Percentiles rank a stretch among this genome's conserved stretches.
phyloP scores from a whole-genome alignment of 495 filamentous ascomycete genomes.

The Penicillium macrosclerotiorum region DNA sequence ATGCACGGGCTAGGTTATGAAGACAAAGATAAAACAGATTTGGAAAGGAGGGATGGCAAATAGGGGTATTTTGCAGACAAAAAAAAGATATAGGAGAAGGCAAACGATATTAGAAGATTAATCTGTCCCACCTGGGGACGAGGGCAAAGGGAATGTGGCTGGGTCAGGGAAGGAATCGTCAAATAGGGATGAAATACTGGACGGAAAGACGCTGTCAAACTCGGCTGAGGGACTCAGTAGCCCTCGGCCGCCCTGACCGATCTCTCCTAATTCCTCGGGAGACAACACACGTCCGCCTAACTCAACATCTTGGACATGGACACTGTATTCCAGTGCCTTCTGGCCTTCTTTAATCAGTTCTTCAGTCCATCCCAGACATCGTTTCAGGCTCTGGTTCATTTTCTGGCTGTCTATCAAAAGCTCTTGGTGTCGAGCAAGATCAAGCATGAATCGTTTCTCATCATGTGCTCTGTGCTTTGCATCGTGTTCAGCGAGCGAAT shows the following conservation, averaged over 20 bases:
- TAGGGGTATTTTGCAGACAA: conserved; percentile 27
- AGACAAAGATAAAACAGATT: conserved; percentile 3
- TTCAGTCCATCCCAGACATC: conserved; percentile 84
- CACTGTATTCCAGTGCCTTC: conserved; percentile 78
- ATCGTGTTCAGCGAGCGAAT: conserved; percentile 41
- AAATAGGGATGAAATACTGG: conserved; percentile 6
- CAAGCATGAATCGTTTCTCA: conserved; percentile 73
- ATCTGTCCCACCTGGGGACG: conserved; percentile 27
- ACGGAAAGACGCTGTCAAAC: conserved; percentile 5
- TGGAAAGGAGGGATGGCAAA: conserved; percentile 10
- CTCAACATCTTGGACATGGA: conserved; percentile 73
- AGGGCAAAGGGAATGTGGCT: conserved; percentile 16
- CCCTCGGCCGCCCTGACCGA: conserved; percentile 38
- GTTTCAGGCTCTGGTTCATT: conserved; percentile 88
- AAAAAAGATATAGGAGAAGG: conserved; percentile 9
- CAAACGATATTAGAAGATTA: conserved; percentile 13
- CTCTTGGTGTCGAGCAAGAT: conserved; percentile 85
- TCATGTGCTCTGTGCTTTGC: conserved; percentile 52
- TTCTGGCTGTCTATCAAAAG: conserved; percentile 84
- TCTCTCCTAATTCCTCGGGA: conserved; percentile 60
- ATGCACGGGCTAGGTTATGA: conserved; percentile 4
- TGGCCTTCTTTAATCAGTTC: conserved; percentile 84
- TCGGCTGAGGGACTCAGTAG: conserved; percentile 34
- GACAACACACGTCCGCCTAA: conserved; percentile 77
- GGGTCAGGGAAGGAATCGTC: conserved; percentile 11